Base-by-base conservation (phyloP, 2,329 filamentous ascomycete genomes). In the Sporothrix globosa region DNA sequence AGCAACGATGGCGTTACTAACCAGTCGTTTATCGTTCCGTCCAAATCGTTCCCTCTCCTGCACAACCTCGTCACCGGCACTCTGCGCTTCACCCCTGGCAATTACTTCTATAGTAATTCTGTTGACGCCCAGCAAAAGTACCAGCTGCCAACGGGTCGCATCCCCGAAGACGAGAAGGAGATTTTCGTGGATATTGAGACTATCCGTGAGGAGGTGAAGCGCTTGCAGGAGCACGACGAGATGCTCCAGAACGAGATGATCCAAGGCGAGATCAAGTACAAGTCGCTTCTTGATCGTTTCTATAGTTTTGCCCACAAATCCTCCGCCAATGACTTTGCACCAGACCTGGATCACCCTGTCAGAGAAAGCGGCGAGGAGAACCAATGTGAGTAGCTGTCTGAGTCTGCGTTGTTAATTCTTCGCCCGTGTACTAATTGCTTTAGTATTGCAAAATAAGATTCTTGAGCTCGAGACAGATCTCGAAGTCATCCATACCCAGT, bases 121-220 rank as follows among this genome's bases (percentile, higher is more conserved):
- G 58, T 21, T 2, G 63, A 67, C 3, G 52, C 58, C 0, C 72
- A 71, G 69, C 68, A 50, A 14, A 67, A 69, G 46, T 61, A 71
- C 52, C 66, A 70, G 61, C 69, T 74, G 53, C 73, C 72, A 24
- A 46, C 73, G 0, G 74, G 70, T 1, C 69, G 44, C 0, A 2
- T 74, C 3, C 73, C 74, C 0, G 70, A 72, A 0, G 74, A 75
- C 68, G 74, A 75, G 56, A 71, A 71, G 60, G 71, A 74, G 65
- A 75, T 75, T 19, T 74, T 75, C 70, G 73, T 81, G 76, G 73
- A 80, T 77, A 71, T 80, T 75, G 69, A 80, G 72, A 70, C 79
- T 74, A 67, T 78, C 76, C 68, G 77, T 73, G 67, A 80, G 54
- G 69, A 81, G 76, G 77, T 78, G 5, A 67, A 70, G 17, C 72